Evolutionary conservation across 169 alveolate species (phyloP).

Genomic region (Plasmodium vinckei): DNA sequence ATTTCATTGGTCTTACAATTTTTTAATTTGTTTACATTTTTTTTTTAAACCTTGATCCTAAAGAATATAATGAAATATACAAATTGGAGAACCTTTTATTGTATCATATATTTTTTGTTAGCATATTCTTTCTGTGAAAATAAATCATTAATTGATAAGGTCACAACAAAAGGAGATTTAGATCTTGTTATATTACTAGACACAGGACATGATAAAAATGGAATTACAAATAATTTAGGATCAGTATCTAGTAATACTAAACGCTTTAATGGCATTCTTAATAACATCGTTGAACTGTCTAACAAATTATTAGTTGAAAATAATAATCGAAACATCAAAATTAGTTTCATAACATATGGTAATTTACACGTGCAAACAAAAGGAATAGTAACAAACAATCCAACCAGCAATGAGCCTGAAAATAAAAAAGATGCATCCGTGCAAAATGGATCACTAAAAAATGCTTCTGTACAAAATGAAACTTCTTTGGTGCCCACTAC

Average conservation of each 20-base stretch:
- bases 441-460: too few relatives aligned
- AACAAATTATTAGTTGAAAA: conserved; percentile 19
- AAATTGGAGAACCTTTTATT: not conserved
- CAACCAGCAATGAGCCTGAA: too few relatives aligned
- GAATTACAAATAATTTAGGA: too few relatives aligned
- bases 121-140: not conserved
- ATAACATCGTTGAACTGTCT: conserved; percentile 21
- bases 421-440: not conserved
- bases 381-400: not conserved
- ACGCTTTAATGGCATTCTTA: not conserved
- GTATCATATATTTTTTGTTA: not conserved
- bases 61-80: conserved; percentile 1
- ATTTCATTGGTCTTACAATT: too few relatives aligned
- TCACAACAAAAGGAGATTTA: conserved; percentile 50
- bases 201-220: not conserved
- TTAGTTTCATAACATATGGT: conserved; percentile 41
- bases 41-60: too few relatives aligned
- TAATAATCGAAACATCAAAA: not conserved
- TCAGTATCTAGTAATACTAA: not conserved
- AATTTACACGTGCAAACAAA: conserved; percentile 10
- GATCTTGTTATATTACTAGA: conserved; percentile 51
- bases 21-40: too few relatives aligned
- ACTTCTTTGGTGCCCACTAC: not conserved
- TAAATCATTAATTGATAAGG: conserved; percentile 10
- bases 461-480: not conserved